Base-by-base conservation (phyloP, 345 rosid species). In the Sapria himalayana region DNA sequence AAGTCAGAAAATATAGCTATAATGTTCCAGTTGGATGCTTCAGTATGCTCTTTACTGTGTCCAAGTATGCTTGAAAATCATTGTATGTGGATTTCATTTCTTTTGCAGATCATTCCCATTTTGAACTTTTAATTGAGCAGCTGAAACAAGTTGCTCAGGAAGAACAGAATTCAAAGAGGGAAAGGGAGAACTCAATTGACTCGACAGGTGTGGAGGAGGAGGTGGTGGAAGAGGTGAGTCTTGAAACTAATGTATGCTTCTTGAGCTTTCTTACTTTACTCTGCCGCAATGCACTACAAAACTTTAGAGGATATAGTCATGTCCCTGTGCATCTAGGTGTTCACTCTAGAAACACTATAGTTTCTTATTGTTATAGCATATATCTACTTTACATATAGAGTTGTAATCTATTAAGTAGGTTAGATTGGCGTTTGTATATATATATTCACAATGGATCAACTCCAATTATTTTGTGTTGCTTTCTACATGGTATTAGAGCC, bases 41-140 rank as follows among this genome's bases (percentile, higher is more conserved):
- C 21, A 14, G n/a, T 20, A 41, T 21, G 6, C 54, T 35, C 18
- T 9, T 16, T 12, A 2, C 4, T 46, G 9, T 1, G 19, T 38
- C 40, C 31, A 14, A 9, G 19, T 8, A 3, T 32, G n/a, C 38
- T 29, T 20, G 5, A 9, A 34, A 22, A 19, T 7, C 4, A 3
- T 22, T 14, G 13, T 25, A 16, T 47, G 25, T 27, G 46, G 17
- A 42, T 17, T 7, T 31, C 0, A 3, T 20, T 46, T 29, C 15
- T 49, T 35, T 48, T 43, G 62, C 71, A 85, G 94, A 73, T 54
- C 61, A 58, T 51, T 51, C 61, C 11, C 75, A 73, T 62, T 85
- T 58, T 49, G 58, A 71, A 25, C 61, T 48, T 59, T 69, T 76
- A 48, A 63, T 77, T 18, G 64, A 75, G 60, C 70, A 64, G 55